A percentile compares a stretch with the other conserved stretches of the same genome.
These are phyloP conservation scores for Multifurca ochricompacta DNA, from an alignment of 768 basidiomycete genomes.

Conservation along the genomic window DNA sequence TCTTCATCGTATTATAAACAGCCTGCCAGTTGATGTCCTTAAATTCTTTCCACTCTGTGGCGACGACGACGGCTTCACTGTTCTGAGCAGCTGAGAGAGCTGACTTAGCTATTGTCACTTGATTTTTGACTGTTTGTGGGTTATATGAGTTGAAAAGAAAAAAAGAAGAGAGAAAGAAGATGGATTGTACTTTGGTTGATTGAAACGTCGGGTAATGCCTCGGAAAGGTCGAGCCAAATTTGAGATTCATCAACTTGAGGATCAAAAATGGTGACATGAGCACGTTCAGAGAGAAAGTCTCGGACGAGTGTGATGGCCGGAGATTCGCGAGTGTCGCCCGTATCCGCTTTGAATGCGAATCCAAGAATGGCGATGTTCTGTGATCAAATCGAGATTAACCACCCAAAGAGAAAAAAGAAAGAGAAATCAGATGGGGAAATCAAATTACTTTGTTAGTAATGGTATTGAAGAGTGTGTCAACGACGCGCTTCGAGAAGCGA, in stretches of 20 bases:
- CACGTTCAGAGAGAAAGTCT: conserved; percentile 88
- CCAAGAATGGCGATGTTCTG: conserved; percentile 93
- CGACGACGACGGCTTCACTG: conserved; percentile 90
- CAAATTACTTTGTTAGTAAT: conserved; percentile 80
- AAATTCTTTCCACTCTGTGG: conserved; percentile 99
- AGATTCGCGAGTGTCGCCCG: conserved; percentile 97
- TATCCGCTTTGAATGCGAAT: conserved; percentile 99
- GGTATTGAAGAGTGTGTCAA: conserved; percentile 97
- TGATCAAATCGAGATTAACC: neutral
- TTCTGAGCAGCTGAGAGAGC: conserved; percentile 84
- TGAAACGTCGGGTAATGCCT: conserved; percentile 56
- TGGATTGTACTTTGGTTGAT: conserved; percentile 61
- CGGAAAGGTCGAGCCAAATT: conserved; percentile 76
- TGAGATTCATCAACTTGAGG: conserved; percentile 81
- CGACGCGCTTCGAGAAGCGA: conserved; percentile 91
- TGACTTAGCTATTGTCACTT: conserved; percentile 67
- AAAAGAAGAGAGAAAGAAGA: neutral
- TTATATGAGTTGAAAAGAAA: too few species aligned
- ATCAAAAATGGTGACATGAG: conserved; percentile 83
- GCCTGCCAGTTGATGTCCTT: conserved; percentile 81
- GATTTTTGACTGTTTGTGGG: conserved; percentile 90
- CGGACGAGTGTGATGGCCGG: conserved; percentile 90
- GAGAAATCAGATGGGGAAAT: neutral
- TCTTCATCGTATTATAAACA: conserved; percentile 85
- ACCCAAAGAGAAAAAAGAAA: neutral